These are phyloP conservation scores for Rhodotorula sp. DNA, from an alignment of 1,284 basidiomycete species.

Conservation along the genomic window DNA sequence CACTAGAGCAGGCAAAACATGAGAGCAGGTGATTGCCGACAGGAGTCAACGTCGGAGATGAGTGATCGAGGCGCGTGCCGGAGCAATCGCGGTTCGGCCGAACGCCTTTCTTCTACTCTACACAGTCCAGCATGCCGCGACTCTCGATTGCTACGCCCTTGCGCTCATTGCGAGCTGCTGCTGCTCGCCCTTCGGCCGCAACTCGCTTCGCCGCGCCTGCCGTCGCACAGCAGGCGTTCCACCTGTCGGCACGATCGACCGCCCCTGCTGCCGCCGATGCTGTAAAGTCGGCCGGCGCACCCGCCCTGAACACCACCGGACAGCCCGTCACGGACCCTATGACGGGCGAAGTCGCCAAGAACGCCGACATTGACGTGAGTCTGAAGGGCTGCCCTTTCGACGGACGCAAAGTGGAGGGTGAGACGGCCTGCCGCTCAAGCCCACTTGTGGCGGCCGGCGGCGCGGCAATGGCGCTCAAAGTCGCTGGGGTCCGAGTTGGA, in stretches of 20 bases:
- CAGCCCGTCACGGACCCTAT: slow-evolving; percentile 17
- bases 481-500: background rate
- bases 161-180: slow-evolving; percentile 15
- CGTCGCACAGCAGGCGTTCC: slow-evolving; percentile 13
- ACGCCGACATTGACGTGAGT: slow-evolving; percentile 37
- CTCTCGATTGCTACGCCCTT: slow-evolving; percentile 17
- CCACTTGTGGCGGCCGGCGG: background rate
- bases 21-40: no score
- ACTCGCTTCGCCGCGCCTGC: background rate
- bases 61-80: background rate
- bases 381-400: background rate
- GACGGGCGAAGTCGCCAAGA: slow-evolving; percentile 33
- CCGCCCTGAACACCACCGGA: slow-evolving; percentile 14
- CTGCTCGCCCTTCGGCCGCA: background rate
- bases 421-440: background rate
- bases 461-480: background rate
- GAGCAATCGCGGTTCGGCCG: no score
- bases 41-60: no score
- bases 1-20: no score
- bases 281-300: background rate
- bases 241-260: slow-evolving; percentile 4
- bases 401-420: background rate
- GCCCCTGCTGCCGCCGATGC: background rate
- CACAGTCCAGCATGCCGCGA: slow-evolving; percentile 4
- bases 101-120: background rate